Conservation (phyloP, 2,329 filamentous ascomycete species). For the Trichoderma polysporum region DNA sequence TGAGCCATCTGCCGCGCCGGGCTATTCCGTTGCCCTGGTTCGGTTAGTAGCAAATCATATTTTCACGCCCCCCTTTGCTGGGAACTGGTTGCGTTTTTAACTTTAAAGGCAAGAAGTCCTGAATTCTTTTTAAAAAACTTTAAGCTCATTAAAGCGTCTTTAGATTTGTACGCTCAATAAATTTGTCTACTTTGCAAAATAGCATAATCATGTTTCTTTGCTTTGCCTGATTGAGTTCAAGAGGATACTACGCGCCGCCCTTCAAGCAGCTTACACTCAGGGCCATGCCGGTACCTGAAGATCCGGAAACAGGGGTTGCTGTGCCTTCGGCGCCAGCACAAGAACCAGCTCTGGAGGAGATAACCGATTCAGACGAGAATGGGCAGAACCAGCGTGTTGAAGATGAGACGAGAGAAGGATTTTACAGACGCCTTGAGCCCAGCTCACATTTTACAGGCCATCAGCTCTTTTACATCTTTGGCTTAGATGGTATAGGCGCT, state of each 20-base stretch:
- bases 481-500: conserved; percentile 6
- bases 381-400: not conserved
- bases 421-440: not conserved
- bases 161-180: not conserved
- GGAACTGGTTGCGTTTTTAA: not conserved
- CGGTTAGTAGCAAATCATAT: not conserved
- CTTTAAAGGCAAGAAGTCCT: not conserved
- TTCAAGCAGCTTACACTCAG: not conserved
- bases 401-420: not conserved
- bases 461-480: conserved; percentile 13
- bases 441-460: not conserved
- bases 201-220: not conserved
- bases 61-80: conserved; percentile 6
- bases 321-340: not conserved
- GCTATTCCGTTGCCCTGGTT: conserved; percentile 5
- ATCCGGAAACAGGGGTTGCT: not conserved
- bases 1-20: not conserved
- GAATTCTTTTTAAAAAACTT: not conserved
- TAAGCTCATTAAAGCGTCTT: not conserved
- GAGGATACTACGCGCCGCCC: not conserved
- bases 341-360: not conserved
- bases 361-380: not conserved
- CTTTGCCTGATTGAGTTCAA: not conserved
- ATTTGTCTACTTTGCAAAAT: not conserved
- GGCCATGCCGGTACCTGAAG: not conserved